phyloP scores from a whole-genome alignment of 2,329 filamentous ascomycete genomes.

The Pseudohalonectria lignicola region DNA sequence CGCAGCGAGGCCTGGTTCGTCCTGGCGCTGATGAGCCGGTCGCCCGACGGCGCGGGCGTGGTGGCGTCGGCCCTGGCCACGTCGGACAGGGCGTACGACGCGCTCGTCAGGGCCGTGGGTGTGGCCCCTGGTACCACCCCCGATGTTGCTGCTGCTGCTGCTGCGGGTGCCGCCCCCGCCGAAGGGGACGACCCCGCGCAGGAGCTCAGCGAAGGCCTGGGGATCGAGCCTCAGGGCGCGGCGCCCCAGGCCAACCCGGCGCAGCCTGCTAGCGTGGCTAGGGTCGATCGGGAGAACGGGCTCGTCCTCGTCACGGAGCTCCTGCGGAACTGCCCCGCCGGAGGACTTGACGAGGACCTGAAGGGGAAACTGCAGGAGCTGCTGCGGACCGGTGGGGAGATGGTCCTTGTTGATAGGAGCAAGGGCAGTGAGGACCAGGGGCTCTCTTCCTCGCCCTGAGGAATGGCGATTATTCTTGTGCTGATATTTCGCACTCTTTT shows the following conservation, averaged over 20 bases:
- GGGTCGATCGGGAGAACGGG: conserved; percentile 49
- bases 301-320: conserved; percentile 48
- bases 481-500: too few species aligned
- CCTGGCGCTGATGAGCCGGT: conserved; percentile 47
- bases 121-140: too few species aligned
- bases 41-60: conserved; percentile 33
- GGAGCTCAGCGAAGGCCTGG: conserved; percentile 20
- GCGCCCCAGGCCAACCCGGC: conserved; percentile 33
- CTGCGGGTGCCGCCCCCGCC: background rate
- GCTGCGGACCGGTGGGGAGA: conserved; percentile 36
- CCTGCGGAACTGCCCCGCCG: conserved; percentile 25
- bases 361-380: conserved; percentile 33
- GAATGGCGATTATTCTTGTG: too few species aligned
- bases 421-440: conserved; percentile 1
- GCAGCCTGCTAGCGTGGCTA: conserved; percentile 31
- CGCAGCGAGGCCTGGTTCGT: conserved; percentile 53
- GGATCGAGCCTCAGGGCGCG: conserved; percentile 34
- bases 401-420: conserved; percentile 20
- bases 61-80: conserved; percentile 31
- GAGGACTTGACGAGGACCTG: conserved; percentile 25
- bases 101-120: conserved; percentile 35
- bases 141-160: background rate
- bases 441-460: too few species aligned
- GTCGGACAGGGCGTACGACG: conserved; percentile 27
- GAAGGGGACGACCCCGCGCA: background rate